These are phyloP conservation scores for Clarireedia paspali DNA, from an alignment of 2,329 filamentous ascomycete genomes.

Conservation along the genomic window DNA sequence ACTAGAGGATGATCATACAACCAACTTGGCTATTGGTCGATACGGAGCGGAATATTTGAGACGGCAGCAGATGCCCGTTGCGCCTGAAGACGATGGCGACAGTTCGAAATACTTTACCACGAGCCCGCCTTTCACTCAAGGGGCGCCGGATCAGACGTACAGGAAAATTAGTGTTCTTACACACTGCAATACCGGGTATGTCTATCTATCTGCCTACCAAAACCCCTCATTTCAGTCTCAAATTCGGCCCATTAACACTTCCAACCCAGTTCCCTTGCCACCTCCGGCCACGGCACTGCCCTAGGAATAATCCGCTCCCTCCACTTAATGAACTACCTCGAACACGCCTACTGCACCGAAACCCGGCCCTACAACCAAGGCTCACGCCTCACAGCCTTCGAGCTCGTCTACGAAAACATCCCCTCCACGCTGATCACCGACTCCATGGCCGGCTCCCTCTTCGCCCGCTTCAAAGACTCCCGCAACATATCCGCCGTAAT, in stretches of 20 bases:
- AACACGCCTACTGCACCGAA: conserved; percentile 91
- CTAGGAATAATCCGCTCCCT: conserved; percentile 88
- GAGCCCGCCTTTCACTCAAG: conserved; percentile 31
- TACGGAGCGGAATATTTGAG: conserved; percentile 77
- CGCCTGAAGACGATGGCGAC: conserved; percentile 16
- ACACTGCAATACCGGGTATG: conserved; percentile 92
- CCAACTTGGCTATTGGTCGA: conserved; percentile 79
- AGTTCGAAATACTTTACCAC: conserved; percentile 28
- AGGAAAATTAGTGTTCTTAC: conserved; percentile 75
- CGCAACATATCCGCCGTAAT: conserved; percentile 78
- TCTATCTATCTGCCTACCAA: neutral
- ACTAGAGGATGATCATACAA: conserved; percentile 75
- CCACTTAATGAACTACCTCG: conserved; percentile 54
- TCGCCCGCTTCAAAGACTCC: conserved; percentile 52
- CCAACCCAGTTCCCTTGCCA: conserved; percentile 69
- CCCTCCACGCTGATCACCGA: conserved; percentile 90
- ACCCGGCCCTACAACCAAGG: conserved; percentile 98
- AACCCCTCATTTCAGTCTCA: neutral
- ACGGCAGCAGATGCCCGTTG: conserved; percentile 25
- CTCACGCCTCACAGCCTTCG: conserved; percentile 87
- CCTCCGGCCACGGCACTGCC: conserved; percentile 94
- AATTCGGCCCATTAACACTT: conserved; percentile 8
- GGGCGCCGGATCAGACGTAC: conserved; percentile 38
- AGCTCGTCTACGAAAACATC: conserved; percentile 89
- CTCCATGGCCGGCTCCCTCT: conserved; percentile 88